A percentile compares a stretch with the other conserved stretches of the same genome.
Conservation (phyloP, 371 early-diverging fungal species). For the Circinella minor region DNA sequence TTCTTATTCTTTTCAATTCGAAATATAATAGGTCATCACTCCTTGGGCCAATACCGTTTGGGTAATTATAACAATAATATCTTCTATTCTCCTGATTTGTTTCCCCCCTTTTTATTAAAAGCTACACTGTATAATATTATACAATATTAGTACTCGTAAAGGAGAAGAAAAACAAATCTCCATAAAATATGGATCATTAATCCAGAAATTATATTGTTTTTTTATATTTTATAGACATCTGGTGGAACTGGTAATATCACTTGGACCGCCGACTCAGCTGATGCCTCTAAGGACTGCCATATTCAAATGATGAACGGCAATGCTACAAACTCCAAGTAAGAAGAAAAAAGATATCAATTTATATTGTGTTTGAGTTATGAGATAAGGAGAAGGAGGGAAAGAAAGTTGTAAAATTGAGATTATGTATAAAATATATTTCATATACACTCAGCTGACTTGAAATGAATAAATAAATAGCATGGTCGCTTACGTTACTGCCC, state of each 20-base stretch:
- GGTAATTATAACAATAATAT: constrained; percentile 29
- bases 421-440: no score
- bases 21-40: constrained; percentile 37
- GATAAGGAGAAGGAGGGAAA: no score
- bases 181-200: no score
- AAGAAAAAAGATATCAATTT: not conserved
- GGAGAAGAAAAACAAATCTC: not conserved
- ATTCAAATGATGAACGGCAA: constrained; percentile 52
- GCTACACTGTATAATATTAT: no score
- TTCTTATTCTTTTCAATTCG: constrained; percentile 5
- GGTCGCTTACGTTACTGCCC: constrained; percentile 31
- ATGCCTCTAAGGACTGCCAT: constrained; percentile 39
- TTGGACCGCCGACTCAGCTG: constrained; percentile 39
- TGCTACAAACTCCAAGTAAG: constrained; percentile 46
- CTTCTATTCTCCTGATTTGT: not conserved
- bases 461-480: constrained; percentile 14
- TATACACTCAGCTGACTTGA: not conserved
- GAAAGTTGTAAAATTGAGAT: no score
- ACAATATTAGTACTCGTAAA: not conserved
- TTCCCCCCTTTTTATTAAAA: not conserved
- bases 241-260: constrained; percentile 51
- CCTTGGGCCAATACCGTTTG: constrained; percentile 46
- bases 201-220: no score
- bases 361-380: not conserved
- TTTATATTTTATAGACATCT: constrained; percentile 27